phyloP scores from a whole-genome alignment of 1,284 basidiomycete genomes.

The Moniliella sp. region DNA sequence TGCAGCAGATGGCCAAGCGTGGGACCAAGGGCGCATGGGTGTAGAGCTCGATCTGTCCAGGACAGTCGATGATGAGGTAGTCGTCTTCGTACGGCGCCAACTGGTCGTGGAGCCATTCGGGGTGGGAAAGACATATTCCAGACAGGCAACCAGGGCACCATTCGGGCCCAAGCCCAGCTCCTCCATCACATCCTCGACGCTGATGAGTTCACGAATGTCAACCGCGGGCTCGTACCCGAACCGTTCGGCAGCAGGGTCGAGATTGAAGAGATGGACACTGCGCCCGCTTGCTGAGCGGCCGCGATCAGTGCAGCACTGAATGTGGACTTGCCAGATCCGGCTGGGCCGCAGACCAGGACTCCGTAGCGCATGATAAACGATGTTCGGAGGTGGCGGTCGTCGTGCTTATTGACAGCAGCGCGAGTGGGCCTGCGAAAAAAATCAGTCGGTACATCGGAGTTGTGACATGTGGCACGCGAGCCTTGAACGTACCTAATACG shows the following conservation, averaged over 20 bases:
- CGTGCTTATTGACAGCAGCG: no score
- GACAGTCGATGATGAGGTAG: conserved; percentile 92
- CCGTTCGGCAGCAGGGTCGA: conserved; percentile 83
- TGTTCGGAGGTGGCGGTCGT: no score
- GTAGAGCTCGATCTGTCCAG: conserved; percentile 95
- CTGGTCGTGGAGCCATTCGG: conserved; percentile 98
- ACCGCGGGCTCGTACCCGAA: conserved; percentile 83
- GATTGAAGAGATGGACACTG: conserved; percentile 76
- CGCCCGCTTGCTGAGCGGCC: conserved; percentile 63
- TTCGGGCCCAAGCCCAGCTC: conserved; percentile 91
- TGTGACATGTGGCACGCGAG: no score
- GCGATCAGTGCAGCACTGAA: conserved; percentile 74
- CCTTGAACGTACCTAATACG: no score
- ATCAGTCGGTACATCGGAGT: no score
- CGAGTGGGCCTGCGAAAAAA: no score
- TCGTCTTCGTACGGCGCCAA: conserved; percentile 76
- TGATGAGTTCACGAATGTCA: conserved; percentile 82
- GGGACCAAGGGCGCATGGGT: conserved; percentile 93
- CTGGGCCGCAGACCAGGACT: conserved; percentile 62
- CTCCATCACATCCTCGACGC: conserved; percentile 82
- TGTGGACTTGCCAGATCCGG: conserved; percentile 91
- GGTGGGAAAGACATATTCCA: conserved; percentile 95
- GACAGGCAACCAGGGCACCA: conserved; percentile 89
- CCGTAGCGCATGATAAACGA: no score
- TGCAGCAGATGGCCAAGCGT: conserved; percentile 49